phyloP scores from a whole-genome alignment of 176 grass and related monocot species.

The Aegilops speltoides region DNA sequence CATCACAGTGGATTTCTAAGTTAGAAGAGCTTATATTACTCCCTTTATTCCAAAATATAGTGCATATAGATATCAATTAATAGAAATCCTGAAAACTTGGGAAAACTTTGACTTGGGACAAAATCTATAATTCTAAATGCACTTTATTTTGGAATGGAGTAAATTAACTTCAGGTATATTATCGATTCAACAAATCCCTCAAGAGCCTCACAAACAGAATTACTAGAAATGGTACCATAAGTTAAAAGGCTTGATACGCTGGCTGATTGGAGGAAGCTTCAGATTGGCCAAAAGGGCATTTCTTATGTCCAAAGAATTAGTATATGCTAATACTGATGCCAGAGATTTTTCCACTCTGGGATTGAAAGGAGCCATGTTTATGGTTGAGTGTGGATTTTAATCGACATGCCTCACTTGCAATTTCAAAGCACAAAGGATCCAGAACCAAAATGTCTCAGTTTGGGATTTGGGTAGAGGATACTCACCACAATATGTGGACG shows the following conservation, averaged over 20 bases:
- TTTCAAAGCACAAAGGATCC: not conserved
- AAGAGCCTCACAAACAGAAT: not conserved
- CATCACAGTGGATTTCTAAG: not conserved
- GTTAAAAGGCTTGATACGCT: not conserved
- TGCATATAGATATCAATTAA: not conserved
- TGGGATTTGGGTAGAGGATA: not conserved
- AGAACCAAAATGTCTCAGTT: not conserved
- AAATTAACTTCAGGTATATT: not conserved
- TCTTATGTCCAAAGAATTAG: not conserved
- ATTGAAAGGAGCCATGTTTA: not conserved
- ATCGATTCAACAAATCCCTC: not conserved
- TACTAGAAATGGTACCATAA: not conserved
- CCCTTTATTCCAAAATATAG: not conserved
- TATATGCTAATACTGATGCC: not conserved
- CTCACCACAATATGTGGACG: conserved; percentile 87
- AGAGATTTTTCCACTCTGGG: not conserved
- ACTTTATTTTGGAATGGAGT: not conserved
- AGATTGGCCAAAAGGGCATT: not conserved
- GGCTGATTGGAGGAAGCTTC: not conserved
- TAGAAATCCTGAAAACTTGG: not conserved
- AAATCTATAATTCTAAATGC: not conserved
- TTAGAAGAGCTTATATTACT: not conserved
- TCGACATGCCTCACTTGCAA: not conserved
- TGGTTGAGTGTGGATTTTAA: not conserved
- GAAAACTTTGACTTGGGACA: not conserved